A percentile compares a stretch with the other conserved stretches of the same genome.
Conservation (phyloP, 768 basidiomycete species). For the Tylopilus cervinicoccineus region DNA sequence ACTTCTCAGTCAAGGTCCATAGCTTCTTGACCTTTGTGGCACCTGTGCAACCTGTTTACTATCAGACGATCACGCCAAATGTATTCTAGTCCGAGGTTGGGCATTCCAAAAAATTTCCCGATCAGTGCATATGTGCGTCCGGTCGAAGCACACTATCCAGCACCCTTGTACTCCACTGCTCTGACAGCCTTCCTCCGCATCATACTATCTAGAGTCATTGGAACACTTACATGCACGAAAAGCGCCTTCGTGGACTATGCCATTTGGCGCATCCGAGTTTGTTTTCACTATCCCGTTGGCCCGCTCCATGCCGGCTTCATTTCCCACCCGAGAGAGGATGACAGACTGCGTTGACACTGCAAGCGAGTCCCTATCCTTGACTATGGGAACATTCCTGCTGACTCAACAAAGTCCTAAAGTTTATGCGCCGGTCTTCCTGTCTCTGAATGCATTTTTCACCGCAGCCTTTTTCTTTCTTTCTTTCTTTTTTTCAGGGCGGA, state of each 20-base stretch:
- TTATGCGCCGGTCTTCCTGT: constrained; percentile 6
- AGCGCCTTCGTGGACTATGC: background rate
- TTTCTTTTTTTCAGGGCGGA: constrained; percentile 9
- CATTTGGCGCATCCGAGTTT: constrained; percentile 9
- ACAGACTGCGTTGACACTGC: constrained; percentile 2
- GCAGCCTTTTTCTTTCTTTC: constrained; percentile 21
- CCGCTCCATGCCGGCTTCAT: constrained; percentile 7
- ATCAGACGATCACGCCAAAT: constrained; percentile 22
- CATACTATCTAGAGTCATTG: constrained; percentile 2
- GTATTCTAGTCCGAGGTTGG: no score
- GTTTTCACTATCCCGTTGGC: constrained; percentile 16
- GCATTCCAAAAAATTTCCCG: no score
- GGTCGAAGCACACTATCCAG: no score
- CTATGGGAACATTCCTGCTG: constrained; percentile 22
- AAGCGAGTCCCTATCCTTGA: constrained; percentile 6
- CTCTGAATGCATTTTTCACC: constrained; percentile 23
- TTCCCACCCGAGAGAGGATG: constrained; percentile 7
- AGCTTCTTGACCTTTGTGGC: constrained; percentile 26
- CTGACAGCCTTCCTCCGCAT: constrained; percentile 19
- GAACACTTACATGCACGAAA: constrained; percentile 15
- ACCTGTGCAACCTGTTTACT: no score
- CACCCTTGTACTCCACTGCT: constrained; percentile 21
- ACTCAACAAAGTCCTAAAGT: constrained; percentile 22
- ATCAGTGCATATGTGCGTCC: no score
- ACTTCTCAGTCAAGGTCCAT: constrained; percentile 34